phyloP scores from a whole-genome alignment of 768 basidiomycete genomes.

The Lactifluus volemus region DNA sequence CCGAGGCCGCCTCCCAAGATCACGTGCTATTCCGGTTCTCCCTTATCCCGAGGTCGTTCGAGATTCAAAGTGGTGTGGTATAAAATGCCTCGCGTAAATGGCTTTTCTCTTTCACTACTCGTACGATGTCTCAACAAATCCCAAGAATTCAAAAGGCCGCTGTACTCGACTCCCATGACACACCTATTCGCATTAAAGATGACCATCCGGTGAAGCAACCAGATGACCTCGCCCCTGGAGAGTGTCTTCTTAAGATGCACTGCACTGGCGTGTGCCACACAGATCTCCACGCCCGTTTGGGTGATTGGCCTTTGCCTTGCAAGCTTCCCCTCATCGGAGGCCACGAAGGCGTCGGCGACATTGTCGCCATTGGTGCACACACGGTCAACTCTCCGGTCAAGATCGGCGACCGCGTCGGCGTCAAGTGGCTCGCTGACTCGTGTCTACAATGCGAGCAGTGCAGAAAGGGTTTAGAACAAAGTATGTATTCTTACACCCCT shows the following conservation, averaged over 20 bases:
- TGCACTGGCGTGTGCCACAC: slow-evolving; percentile 85
- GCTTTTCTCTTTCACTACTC: background rate
- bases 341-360: slow-evolving; percentile 67
- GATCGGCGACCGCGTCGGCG: slow-evolving; percentile 71
- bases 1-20: too few species aligned
- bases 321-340: slow-evolving; percentile 67
- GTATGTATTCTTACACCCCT: slow-evolving; percentile 29
- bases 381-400: slow-evolving; percentile 53
- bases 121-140: slow-evolving; percentile 24
- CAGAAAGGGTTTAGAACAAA: slow-evolving; percentile 66
- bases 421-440: slow-evolving; percentile 73
- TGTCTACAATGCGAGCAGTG: slow-evolving; percentile 74
- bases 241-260: slow-evolving; percentile 68
- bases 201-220: slow-evolving; percentile 51
- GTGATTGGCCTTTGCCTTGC: slow-evolving; percentile 75
- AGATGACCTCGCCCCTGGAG: slow-evolving; percentile 51
- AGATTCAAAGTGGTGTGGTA: too few species aligned
- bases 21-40: background rate
- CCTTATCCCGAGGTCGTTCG: too few species aligned
- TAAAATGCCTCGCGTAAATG: background rate
- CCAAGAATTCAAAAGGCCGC: slow-evolving; percentile 37
- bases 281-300: slow-evolving; percentile 64
- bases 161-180: slow-evolving; percentile 27
- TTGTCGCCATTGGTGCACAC: slow-evolving; percentile 71
- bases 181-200: slow-evolving; percentile 27